Evolutionary conservation across 2,329 filamentous ascomycete genomes (phyloP), one percentile per base, ranked within the genome.

Genomic region (Ascocoryne sarcoides): DNA sequence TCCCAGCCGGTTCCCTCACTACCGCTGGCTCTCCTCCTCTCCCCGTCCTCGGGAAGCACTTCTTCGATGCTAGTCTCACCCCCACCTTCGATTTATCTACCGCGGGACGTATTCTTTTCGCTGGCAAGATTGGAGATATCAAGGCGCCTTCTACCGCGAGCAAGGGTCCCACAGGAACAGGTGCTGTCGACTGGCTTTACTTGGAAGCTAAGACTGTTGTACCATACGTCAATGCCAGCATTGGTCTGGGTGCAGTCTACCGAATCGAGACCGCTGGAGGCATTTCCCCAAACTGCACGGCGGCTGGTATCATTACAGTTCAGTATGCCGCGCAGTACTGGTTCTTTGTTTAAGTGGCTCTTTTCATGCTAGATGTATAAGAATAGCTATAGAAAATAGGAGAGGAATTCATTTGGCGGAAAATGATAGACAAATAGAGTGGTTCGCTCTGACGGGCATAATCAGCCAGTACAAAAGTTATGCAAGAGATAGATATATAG

Each of bases 261-360:
- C 41, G 57, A 19, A 49, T 60, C n/a, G 50, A 45, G 19, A 59
- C 57, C 3, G 56, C 53, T 4, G 57, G 57, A 17, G 57, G 56
- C 7, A 43, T 35, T 10, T 21, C 45, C 4, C 33, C 49, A 3
- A 36, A 33, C 32, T 59, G 57, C 36, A 34, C 45, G 1, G 31
- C 23, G 2, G 30, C 36, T 8, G 48, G 39, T 10, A 12, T 51
- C 5, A 36, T 51, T 10, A 46, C 15, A 9, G 41, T 57, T 2
- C 47, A 44, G 20, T 60, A 60, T 26, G 47, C 56, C 21, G 51
- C 56, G 10, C 46, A 54, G 37, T 60, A 58, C 15, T 49, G 47
- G 47, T 47, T 49, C 21, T 45, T 40, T 20, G 18, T 19, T 19
- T 44, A 21, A 42, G 12, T 26, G n/a, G n/a, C n/a, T n/a, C n/a